Evolutionary conservation across 305 asterid genomes (phyloP).

Genomic region (Caryopteris hybrid): DNA sequence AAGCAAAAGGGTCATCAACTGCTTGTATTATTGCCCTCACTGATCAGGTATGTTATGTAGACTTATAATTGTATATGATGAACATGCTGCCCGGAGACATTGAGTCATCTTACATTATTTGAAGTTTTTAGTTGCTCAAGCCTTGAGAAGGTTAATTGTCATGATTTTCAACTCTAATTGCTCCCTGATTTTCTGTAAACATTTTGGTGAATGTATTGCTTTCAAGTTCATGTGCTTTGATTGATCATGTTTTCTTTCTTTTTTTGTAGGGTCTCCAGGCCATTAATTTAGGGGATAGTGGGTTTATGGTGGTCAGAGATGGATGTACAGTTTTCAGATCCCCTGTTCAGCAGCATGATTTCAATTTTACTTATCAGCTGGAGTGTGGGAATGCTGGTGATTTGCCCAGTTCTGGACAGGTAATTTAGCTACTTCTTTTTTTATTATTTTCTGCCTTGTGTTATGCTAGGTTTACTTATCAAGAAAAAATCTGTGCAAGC

Average conservation of each 20-base stretch:
- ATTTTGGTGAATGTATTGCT: neutral
- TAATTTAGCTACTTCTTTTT: constrained; percentile 14
- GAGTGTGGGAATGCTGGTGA: constrained; percentile 75
- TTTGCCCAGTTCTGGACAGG: constrained; percentile 95
- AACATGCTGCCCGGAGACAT: neutral
- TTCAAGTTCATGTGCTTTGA: neutral
- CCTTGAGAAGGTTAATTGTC: neutral
- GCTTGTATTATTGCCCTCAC: constrained; percentile 95
- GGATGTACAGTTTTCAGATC: constrained; percentile 91
- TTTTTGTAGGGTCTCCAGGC: constrained; percentile 78
- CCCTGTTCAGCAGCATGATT: constrained; percentile 90
- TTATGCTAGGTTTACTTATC: neutral
- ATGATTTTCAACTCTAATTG: neutral
- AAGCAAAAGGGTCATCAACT: constrained; percentile 91
- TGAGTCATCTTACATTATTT: neutral
- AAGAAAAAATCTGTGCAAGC: neutral
- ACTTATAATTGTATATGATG: neutral
- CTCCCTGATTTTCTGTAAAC: neutral
- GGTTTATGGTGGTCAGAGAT: constrained; percentile 91
- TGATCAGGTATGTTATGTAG: constrained; percentile 48
- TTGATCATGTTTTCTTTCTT: neutral
- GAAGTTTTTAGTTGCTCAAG: constrained; percentile 7
- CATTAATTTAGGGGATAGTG: constrained; percentile 92
- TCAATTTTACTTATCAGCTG: constrained; percentile 78
- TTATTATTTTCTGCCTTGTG: constrained; percentile 3